Base-by-base conservation (phyloP, 768 basidiomycete genomes). In the Psilocybe sp. region DNA sequence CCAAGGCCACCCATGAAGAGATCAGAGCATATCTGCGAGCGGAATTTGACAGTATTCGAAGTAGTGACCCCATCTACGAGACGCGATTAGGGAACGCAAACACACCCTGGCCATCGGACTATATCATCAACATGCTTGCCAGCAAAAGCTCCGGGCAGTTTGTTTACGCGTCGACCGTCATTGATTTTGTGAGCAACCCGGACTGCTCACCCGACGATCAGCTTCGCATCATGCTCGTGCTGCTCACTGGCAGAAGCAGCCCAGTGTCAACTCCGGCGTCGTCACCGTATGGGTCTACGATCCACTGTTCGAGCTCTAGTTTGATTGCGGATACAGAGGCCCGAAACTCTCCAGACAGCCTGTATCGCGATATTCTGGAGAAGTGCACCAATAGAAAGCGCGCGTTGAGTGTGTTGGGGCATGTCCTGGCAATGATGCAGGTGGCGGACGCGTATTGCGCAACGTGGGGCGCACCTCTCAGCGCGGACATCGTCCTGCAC, bases 101-200 rank as follows among this genome's bases (percentile, higher is more conserved):
- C 4, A n/a, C 41, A n/a, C n/a, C n/a, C 13, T 42, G 41, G 41
- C 41, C 20, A 16, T 16, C 41, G 15, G 20, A 42, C 20, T 42
- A 15, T 13, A 13, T 20, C 14, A 42, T 42, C 41, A n/a, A 42
- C 6, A 42, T 3, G 16, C 13, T 42, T 5, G 41, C 16, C 3
- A 20, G 5, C 2, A 15, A 20, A 15, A 42, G 41, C 11, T 34
- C 53, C 3, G 47, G 34, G n/a, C 46, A 47, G 19, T 47, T 47
- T 33, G 18, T 47, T 7, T 47, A 47, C 46, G 46, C 46, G 14
- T 33, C 46, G 4, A 47, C 46, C 10, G 34, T 47, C 4, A 16
- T 47, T 14, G 38, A 47, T 14, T 47, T 47, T 20, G n/a, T 35
- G 4, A 33, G 28, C 16, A 36, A 47, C n/a, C 46, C 46, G 8